These are phyloP conservation scores for Malassezia dermatis DNA, from an alignment of 1,284 basidiomycete genomes.

Conservation along the genomic window DNA sequence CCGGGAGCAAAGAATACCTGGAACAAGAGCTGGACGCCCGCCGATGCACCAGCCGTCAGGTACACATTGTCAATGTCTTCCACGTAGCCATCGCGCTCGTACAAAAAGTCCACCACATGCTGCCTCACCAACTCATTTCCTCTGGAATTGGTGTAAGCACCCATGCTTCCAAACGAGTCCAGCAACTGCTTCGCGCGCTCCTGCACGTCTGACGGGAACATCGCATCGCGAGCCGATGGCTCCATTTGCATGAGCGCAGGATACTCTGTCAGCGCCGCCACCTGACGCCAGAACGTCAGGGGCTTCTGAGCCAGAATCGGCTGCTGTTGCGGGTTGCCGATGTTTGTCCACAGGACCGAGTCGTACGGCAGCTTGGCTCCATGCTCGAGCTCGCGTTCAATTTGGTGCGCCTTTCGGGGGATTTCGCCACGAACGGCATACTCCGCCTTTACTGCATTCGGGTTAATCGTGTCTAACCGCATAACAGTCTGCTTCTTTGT, in stretches of 20 bases:
- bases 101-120: constrained; percentile 79
- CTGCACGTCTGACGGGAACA: constrained; percentile 76
- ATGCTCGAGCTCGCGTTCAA: constrained; percentile 48
- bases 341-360: constrained; percentile 86
- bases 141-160: constrained; percentile 92
- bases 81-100: constrained; percentile 54
- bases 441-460: constrained; percentile 72
- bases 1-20: constrained; percentile 62
- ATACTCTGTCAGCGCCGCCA: constrained; percentile 83
- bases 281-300: constrained; percentile 84
- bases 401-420: constrained; percentile 78
- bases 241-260: constrained; percentile 65
- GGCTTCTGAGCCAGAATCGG: constrained; percentile 77
- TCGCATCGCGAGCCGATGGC: constrained; percentile 39
- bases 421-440: constrained; percentile 96
- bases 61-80: constrained; percentile 78
- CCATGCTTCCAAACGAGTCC: constrained; percentile 81
- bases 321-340: constrained; percentile 94
- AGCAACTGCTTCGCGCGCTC: constrained; percentile 69
- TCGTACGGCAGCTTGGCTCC: constrained; percentile 62
- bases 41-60: constrained; percentile 84
- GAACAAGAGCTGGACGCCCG: constrained; percentile 78
- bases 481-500: not conserved
- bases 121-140: constrained; percentile 79
- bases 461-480: constrained; percentile 55